Percentiles rank a stretch among this genome's conserved stretches.
Conservation (phyloP, 306 rosid genomes). For the Bauhinia variegata region DNA sequence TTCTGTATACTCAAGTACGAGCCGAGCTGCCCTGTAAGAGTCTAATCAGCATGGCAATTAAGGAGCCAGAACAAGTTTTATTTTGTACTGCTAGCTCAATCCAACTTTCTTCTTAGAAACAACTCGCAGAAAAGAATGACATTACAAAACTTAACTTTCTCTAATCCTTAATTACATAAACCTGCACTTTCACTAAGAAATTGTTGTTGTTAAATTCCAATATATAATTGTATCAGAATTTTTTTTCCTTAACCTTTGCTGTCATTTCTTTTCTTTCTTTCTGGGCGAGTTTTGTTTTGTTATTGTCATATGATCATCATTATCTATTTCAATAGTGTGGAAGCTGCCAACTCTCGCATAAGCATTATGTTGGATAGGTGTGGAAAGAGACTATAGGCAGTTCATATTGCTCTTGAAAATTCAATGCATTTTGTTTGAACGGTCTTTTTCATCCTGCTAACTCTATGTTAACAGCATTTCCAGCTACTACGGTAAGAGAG, state of each 20-base stretch:
- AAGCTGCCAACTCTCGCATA: background rate
- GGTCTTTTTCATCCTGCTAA: conserved; percentile 31
- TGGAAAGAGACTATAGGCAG: conserved; percentile 12
- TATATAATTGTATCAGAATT: too few species aligned
- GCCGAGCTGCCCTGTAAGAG: conserved; percentile 3
- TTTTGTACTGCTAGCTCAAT: background rate
- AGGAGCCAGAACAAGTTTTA: too few species aligned
- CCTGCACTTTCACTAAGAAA: too few species aligned
- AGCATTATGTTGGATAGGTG: background rate
- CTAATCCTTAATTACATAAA: too few species aligned
- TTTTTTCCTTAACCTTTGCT: background rate
- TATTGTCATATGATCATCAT: too few species aligned
- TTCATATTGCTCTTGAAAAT: conserved; percentile 7
- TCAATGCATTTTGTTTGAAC: conserved; percentile 19
- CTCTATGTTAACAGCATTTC: conserved; percentile 30
- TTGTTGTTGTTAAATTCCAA: too few species aligned
- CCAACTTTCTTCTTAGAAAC: background rate
- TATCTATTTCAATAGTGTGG: background rate
- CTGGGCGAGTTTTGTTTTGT: too few species aligned
- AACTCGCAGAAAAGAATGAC: background rate
- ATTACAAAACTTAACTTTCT: too few species aligned
- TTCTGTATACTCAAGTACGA: background rate
- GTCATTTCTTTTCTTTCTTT: background rate
- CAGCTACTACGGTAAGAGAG: conserved; percentile 35
- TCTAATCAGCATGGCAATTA: too few species aligned